Conservation (phyloP, 768 basidiomycete genomes). For the Tylopilus balloui region DNA sequence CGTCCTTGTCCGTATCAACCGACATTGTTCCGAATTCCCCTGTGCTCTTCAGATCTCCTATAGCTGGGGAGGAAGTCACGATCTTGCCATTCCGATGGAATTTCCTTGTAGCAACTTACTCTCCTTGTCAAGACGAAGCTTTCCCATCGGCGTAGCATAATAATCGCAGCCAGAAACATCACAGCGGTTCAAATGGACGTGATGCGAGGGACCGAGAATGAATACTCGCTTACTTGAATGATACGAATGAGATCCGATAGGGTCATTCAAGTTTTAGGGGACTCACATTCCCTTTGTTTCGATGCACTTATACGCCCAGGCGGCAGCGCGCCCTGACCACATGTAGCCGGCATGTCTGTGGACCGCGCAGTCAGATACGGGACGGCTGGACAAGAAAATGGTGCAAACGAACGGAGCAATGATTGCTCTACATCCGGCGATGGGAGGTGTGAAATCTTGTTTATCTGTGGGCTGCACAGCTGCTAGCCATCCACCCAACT, state of each 20-base stretch:
- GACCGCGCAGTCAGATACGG: constrained; percentile 8
- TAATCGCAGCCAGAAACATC: constrained; percentile 73
- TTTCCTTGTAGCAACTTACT: constrained; percentile 46
- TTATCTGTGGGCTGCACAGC: constrained; percentile 47
- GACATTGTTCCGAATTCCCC: constrained; percentile 64
- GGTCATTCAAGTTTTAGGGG: background rate
- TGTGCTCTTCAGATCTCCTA: constrained; percentile 12
- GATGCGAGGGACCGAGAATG: constrained; percentile 94
- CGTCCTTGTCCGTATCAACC: constrained; percentile 74
- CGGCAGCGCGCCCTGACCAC: constrained; percentile 91
- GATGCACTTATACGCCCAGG: constrained; percentile 93
- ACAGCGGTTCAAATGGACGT: constrained; percentile 81
- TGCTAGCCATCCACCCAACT: constrained; percentile 63
- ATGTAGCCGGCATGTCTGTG: constrained; percentile 91
- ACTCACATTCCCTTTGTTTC: constrained; percentile 77
- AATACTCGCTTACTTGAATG: constrained; percentile 79
- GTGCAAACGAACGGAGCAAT: constrained; percentile 79
- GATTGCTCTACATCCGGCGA: constrained; percentile 74
- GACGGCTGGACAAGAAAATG: background rate
- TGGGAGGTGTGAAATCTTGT: constrained; percentile 57
- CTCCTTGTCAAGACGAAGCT: constrained; percentile 70
- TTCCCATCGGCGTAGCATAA: constrained; percentile 85
- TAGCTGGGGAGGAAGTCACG: constrained; percentile 12
- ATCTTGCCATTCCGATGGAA: background rate
- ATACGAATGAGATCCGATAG: constrained; percentile 8